Conservation (phyloP, 2,329 filamentous ascomycete species). For the Lasiodiplodia sp. region DNA sequence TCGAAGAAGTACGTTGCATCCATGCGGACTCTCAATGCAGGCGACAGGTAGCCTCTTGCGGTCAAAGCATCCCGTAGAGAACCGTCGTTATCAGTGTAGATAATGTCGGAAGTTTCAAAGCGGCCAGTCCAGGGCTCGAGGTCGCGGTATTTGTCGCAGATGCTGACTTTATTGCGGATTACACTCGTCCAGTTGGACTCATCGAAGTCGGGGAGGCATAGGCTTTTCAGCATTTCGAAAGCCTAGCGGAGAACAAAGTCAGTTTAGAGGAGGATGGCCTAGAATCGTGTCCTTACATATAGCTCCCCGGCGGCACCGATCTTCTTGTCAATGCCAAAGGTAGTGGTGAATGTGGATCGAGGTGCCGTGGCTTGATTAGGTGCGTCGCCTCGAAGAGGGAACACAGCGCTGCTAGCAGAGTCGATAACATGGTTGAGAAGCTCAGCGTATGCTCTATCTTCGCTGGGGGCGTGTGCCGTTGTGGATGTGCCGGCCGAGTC, state of each 20-base stretch:
- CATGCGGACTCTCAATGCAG: no score
- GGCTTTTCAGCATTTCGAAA: slow-evolving; percentile 49
- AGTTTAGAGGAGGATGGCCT: no score
- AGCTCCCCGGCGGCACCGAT: background rate
- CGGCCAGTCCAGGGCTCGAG: slow-evolving; percentile 51
- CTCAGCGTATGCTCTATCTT: no score
- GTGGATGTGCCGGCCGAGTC: no score
- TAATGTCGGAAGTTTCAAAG: slow-evolving; percentile 58
- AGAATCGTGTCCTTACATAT: background rate
- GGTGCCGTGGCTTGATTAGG: no score
- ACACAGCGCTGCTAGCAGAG: background rate
- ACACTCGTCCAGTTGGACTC: slow-evolving; percentile 57
- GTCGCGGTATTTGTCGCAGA: slow-evolving; percentile 51
- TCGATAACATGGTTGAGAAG: no score
- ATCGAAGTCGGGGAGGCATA: slow-evolving; percentile 47
- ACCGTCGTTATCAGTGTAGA: slow-evolving; percentile 49
- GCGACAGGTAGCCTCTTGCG: no score
- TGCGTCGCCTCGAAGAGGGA: no score
- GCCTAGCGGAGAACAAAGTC: slow-evolving; percentile 41
- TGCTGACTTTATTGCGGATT: slow-evolving; percentile 52
- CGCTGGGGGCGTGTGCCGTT: no score
- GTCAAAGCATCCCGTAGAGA: no score
- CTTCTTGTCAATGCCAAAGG: background rate
- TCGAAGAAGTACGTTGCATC: slow-evolving; percentile 62
- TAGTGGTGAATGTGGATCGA: background rate